These are phyloP conservation scores for Cinnamomum micranthum DNA, from an alignment of 164 flowering plant species.

Conservation along the genomic window DNA sequence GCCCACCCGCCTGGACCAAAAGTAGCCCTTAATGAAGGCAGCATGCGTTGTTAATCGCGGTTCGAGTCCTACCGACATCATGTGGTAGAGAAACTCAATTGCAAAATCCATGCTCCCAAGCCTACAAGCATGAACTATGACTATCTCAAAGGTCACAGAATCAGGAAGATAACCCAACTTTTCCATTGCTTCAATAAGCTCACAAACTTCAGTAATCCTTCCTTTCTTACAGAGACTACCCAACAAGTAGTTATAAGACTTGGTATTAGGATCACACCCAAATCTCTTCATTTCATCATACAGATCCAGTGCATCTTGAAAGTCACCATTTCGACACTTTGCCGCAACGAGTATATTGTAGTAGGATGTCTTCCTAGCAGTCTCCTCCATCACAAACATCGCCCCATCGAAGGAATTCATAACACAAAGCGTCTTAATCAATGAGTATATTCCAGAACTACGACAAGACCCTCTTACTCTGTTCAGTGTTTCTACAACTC, in stretches of 20 bases:
- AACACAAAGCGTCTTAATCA: constrained; percentile 49
- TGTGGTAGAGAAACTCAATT: constrained; percentile 27
- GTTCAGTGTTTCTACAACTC: constrained; percentile 31
- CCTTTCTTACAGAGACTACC: constrained; percentile 48
- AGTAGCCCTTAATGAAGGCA: constrained; percentile 49
- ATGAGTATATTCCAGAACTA: constrained; percentile 36
- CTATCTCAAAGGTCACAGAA: constrained; percentile 51
- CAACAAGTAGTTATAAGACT: constrained; percentile 44
- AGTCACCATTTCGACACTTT: constrained; percentile 33
- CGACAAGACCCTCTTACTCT: constrained; percentile 48
- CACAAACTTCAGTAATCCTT: constrained; percentile 32
- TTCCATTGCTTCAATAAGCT: constrained; percentile 43
- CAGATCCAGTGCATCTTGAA: constrained; percentile 34
- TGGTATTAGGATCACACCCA: constrained; percentile 36
- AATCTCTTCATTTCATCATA: constrained; percentile 41
- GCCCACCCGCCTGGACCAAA: constrained; percentile 24
- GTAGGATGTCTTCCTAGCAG: constrained; percentile 38
- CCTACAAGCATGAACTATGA: constrained; percentile 33
- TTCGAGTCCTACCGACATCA: constrained; percentile 40
- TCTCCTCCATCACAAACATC: constrained; percentile 43
- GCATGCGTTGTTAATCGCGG: constrained; percentile 59
- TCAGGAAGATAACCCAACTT: constrained; percentile 36
- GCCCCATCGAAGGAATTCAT: constrained; percentile 43
- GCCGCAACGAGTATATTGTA: constrained; percentile 48
- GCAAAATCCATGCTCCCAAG: constrained; percentile 43